A percentile compares a stretch with the other conserved stretches of the same genome.
These are phyloP conservation scores for Verticillium isaacii DNA, from an alignment of 2,329 filamentous ascomycete genomes.

Conservation along the genomic window DNA sequence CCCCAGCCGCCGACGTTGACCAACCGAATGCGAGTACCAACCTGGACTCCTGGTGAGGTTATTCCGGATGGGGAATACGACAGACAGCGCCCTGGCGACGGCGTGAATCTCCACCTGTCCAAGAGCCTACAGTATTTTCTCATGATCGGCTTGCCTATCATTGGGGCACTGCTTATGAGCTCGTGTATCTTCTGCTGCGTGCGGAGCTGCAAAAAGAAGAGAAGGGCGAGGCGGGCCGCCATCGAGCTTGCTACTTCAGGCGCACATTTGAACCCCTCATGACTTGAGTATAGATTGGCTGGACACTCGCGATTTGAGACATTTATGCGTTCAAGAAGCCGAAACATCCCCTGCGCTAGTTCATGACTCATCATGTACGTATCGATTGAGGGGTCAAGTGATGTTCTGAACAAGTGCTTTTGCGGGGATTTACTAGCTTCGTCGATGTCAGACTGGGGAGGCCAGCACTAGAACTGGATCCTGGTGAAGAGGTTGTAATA, in stretches of 20 bases:
- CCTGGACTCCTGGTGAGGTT: conserved; percentile 6
- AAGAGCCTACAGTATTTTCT: not conserved
- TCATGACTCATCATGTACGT: too few species aligned
- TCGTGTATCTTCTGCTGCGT: conserved; percentile 9
- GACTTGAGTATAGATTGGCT: too few species aligned
- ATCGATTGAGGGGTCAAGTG: too few species aligned
- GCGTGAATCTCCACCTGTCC: not conserved
- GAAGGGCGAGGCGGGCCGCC: not conserved
- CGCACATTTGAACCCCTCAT: not conserved
- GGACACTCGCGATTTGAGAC: too few species aligned
- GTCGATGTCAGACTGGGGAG: too few species aligned
- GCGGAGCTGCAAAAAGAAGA: conserved; percentile 4
- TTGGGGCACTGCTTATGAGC: not conserved
- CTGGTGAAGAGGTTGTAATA: too few species aligned
- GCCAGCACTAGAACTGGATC: too few species aligned
- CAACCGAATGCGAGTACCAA: not conserved
- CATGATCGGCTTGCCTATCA: conserved; percentile 6
- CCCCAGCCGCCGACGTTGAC: conserved; percentile 6
- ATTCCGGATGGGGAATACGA: conserved; percentile 5
- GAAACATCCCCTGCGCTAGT: too few species aligned
- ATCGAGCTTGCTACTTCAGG: not conserved
- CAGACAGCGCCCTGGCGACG: not conserved
- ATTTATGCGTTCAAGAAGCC: too few species aligned
- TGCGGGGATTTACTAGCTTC: too few species aligned
- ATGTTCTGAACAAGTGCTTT: too few species aligned